phyloP scores from a whole-genome alignment of 2,329 filamentous ascomycete genomes.

The Macrophomina tecta region DNA sequence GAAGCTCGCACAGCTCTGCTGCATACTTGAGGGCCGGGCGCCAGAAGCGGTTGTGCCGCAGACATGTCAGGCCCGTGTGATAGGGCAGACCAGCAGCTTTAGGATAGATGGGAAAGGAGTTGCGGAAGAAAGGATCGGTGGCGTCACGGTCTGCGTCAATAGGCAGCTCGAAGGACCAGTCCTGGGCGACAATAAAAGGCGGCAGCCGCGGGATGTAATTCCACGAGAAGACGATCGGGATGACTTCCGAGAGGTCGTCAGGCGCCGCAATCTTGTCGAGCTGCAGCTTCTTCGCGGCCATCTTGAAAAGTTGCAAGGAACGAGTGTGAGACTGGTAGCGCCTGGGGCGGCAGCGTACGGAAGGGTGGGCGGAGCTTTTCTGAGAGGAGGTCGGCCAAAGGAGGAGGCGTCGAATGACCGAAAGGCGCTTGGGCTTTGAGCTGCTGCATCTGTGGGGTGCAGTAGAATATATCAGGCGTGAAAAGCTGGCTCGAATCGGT shows the following conservation, averaged over 20 bases:
- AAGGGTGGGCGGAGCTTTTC: neutral
- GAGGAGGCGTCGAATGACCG: neutral
- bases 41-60: slow-evolving; percentile 13
- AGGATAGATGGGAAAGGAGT: slow-evolving; percentile 13
- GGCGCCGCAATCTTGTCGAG: slow-evolving; percentile 8
- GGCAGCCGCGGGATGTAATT: slow-evolving; percentile 16
- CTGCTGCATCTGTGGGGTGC: neutral
- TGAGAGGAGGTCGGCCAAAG: neutral
- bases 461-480: slow-evolving; percentile 1
- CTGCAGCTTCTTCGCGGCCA: neutral
- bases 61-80: slow-evolving; percentile 2
- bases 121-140: neutral
- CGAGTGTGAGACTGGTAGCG: too few species aligned
- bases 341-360: neutral
- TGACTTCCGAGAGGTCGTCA: slow-evolving; percentile 1
- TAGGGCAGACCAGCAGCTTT: slow-evolving; percentile 4
- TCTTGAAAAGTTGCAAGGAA: neutral
- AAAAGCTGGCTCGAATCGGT: neutral
- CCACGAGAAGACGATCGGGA: slow-evolving; percentile 15
- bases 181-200: neutral
- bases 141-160: slow-evolving; percentile 2
- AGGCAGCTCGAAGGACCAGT: slow-evolving; percentile 12
- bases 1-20: slow-evolving; percentile 1
- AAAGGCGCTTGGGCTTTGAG: neutral
- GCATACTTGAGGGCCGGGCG: neutral